Evolutionary conservation across 805 yeast species (phyloP).

Genomic region (Metschnikowia baotianmanensis): DNA sequence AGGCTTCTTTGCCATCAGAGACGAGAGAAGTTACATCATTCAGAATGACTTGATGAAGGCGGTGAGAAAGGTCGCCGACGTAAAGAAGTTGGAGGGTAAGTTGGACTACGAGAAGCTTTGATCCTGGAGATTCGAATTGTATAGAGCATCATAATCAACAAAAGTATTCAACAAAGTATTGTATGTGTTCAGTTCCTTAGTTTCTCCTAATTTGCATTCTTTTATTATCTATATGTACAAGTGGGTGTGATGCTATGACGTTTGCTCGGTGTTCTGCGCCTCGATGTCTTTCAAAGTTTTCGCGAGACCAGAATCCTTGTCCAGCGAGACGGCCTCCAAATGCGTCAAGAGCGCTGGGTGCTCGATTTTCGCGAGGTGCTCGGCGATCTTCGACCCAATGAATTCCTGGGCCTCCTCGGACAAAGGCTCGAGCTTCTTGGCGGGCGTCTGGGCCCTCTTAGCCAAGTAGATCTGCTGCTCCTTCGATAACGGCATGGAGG

Average conservation of each 20-base stretch:
- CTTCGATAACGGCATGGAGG: conserved; percentile 73
- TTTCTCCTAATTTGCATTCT: not conserved
- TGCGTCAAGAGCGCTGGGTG: conserved; percentile 37
- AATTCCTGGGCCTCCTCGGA: conserved; percentile 54
- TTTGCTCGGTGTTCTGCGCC: conserved; percentile 4
- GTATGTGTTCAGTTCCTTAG: not conserved
- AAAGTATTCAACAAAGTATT: not conserved
- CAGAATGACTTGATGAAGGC: conserved; percentile 98
- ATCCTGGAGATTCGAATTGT: not conserved
- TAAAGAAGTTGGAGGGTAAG: conserved; percentile 95
- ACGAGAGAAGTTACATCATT: conserved; percentile 90
- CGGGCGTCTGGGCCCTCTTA: conserved; percentile 45
- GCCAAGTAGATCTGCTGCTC: conserved; percentile 59
- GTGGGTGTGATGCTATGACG: conserved; percentile 6
- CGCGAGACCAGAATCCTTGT: conserved; percentile 30
- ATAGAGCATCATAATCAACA: not conserved
- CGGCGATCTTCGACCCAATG: conserved; percentile 49
- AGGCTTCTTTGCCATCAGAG: conserved; percentile 96
- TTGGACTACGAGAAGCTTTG: conserved; percentile 91
- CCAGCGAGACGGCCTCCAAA: conserved; percentile 36
- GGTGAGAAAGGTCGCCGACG: conserved; percentile 94
- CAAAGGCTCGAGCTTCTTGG: conserved; percentile 36
- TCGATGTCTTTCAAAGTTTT: conserved; percentile 26
- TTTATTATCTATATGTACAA: conserved; percentile 13
- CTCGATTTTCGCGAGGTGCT: conserved; percentile 34